Percentiles rank a stretch among this genome's conserved stretches.
Evolutionary conservation across 768 basidiomycete species (phyloP).

Genomic region (Macrocybe gigantea): DNA sequence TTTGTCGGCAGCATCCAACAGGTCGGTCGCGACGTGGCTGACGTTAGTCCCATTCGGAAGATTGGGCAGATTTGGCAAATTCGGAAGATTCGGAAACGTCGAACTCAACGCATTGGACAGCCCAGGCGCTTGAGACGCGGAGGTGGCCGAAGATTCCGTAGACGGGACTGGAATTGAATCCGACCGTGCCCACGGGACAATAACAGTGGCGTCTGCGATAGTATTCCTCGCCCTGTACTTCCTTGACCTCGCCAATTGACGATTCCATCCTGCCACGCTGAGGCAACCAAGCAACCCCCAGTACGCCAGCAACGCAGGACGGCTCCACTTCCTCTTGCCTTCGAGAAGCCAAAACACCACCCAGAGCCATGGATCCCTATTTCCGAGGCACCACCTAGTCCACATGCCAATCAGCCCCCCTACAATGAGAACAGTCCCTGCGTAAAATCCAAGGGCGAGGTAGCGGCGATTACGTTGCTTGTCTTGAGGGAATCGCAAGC

Average conservation of each 20-base stretch:
- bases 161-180: background rate
- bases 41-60: conserved; percentile 38
- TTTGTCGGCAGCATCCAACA: conserved; percentile 85
- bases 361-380: conserved; percentile 87
- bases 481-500: conserved; percentile 79
- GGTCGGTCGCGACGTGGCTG: conserved; percentile 53
- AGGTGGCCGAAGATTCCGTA: background rate
- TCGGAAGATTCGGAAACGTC: conserved; percentile 41
- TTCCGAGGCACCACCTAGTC: conserved; percentile 82
- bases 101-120: conserved; percentile 25
- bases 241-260: conserved; percentile 78
- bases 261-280: conserved; percentile 92
- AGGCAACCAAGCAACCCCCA: conserved; percentile 79
- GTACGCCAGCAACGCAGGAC: conserved; percentile 73
- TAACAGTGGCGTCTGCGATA: conserved; percentile 26
- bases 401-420: conserved; percentile 84
- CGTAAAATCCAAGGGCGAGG: conserved; percentile 82
- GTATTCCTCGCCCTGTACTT: conserved; percentile 51
- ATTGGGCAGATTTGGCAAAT: conserved; percentile 44
- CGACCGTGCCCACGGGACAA: conserved; percentile 19
- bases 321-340: conserved; percentile 72
- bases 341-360: conserved; percentile 71
- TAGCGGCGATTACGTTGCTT: conserved; percentile 76
- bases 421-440: conserved; percentile 70
- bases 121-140: conserved; percentile 7